Conservation (phyloP, 2,329 filamentous ascomycete species). For the Pseudogymnoascus sp. region DNA sequence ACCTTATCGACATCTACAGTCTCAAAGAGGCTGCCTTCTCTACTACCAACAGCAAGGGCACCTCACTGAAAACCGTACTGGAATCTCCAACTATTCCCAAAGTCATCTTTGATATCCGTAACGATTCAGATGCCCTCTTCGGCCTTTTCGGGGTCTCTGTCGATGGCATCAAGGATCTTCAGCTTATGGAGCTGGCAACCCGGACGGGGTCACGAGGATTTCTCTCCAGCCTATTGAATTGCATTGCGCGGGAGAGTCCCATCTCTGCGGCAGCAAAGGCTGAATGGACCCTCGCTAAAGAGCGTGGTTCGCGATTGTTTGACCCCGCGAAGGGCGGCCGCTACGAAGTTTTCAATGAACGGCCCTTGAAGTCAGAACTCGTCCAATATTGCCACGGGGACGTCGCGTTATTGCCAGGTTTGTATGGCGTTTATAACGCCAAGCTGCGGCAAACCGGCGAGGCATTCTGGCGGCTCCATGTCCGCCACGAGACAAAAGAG, state of each 20-base stretch:
- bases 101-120: constrained; percentile 50
- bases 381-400: constrained; percentile 40
- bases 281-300: constrained; percentile 31
- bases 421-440: constrained; percentile 29
- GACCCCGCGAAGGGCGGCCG: constrained; percentile 33
- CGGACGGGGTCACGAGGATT: constrained; percentile 18
- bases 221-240: constrained; percentile 32
- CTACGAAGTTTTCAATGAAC: constrained; percentile 38
- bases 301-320: constrained; percentile 32
- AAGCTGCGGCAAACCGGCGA: constrained; percentile 9
- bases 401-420: constrained; percentile 32
- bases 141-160: constrained; percentile 36
- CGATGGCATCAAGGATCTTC: constrained; percentile 40
- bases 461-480: constrained; percentile 12
- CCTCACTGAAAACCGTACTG: constrained; percentile 33
- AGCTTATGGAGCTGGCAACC: constrained; percentile 45
- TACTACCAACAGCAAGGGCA: constrained; percentile 20
- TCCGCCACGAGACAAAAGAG: constrained; percentile 12
- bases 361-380: constrained; percentile 35
- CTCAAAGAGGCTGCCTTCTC: constrained; percentile 31
- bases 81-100: constrained; percentile 38
- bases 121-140: constrained; percentile 48
- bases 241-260: constrained; percentile 26
- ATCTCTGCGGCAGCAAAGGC: constrained; percentile 14
- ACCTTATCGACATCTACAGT: constrained; percentile 35